phyloP scores from a whole-genome alignment of 805 yeast species.

The Sugiyamaella mastotermitis region DNA sequence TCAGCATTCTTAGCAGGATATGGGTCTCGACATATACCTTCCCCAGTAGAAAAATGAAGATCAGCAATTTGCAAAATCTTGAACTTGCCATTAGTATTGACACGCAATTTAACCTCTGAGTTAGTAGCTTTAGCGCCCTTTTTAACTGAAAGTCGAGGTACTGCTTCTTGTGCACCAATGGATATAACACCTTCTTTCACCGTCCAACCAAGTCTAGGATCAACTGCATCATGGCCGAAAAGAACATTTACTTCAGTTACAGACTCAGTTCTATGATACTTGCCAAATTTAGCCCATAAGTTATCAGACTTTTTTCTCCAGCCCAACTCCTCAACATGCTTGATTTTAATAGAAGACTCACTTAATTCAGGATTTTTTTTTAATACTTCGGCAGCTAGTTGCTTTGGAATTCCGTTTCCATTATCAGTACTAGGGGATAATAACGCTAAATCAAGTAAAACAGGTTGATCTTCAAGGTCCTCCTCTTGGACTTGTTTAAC shows the following conservation, averaged over 20 bases:
- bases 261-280: conserved; percentile 31
- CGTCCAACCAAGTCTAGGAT: conserved; percentile 72
- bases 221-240: conserved; percentile 67
- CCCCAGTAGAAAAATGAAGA: conserved; percentile 81
- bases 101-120: conserved; percentile 30
- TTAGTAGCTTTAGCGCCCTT: conserved; percentile 8
- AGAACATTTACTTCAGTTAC: conserved; percentile 60
- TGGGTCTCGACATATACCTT: conserved; percentile 69
- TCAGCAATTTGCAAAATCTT: conserved; percentile 89
- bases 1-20: conserved; percentile 26
- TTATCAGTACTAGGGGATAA: conserved; percentile 5
- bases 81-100: conserved; percentile 44
- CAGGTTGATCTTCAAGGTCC: conserved; percentile 11
- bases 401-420: conserved; percentile 14
- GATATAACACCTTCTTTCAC: conserved; percentile 27
- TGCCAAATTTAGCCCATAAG: conserved; percentile 56
- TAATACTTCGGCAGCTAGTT: conserved; percentile 16
- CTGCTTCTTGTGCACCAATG: conserved; percentile 15
- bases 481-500: conserved; percentile 21
- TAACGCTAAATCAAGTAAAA: conserved; percentile 15
- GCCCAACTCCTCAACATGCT: conserved; percentile 1
- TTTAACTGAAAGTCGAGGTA: conserved; percentile 24
- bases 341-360: background rate
- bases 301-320: conserved; percentile 30
- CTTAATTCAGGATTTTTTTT: background rate